phyloP scores from a whole-genome alignment of 768 basidiomycete genomes.

The Lyophyllum decastes region DNA sequence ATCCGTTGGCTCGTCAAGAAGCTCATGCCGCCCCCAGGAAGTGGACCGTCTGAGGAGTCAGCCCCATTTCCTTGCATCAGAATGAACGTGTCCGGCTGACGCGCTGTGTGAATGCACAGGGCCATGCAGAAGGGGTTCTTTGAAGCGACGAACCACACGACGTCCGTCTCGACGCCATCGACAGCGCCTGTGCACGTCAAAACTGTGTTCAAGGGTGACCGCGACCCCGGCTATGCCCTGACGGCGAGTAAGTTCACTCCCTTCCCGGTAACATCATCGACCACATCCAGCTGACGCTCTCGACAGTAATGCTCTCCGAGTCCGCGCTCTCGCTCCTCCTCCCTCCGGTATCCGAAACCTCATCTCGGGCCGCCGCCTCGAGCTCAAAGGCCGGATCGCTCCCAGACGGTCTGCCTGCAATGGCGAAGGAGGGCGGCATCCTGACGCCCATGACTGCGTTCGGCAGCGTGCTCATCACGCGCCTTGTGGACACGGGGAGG shows the following conservation, averaged over 20 bases:
- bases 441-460: conserved; percentile 85
- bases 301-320: conserved; percentile 74
- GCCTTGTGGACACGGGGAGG: conserved; percentile 58
- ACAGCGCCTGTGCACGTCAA: conserved; percentile 51
- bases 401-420: conserved; percentile 48
- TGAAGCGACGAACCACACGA: conserved; percentile 70
- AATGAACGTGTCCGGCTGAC: background rate
- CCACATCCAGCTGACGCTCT: conserved; percentile 11
- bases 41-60: conserved; percentile 68
- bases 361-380: conserved; percentile 14
- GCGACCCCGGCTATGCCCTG: conserved; percentile 76
- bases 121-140: conserved; percentile 60
- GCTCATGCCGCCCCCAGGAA: conserved; percentile 52
- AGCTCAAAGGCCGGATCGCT: conserved; percentile 28
- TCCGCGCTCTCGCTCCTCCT: conserved; percentile 72
- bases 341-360: conserved; percentile 29
- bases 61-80: conserved; percentile 19
- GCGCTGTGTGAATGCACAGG: conserved; percentile 31
- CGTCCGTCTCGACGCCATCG: conserved; percentile 49
- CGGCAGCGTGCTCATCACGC: conserved; percentile 71
- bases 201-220: conserved; percentile 61
- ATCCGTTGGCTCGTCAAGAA: conserved; percentile 56
- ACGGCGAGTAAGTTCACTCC: conserved; percentile 46
- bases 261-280: background rate
- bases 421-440: conserved; percentile 70